phyloP scores from a whole-genome alignment of 2,329 filamentous ascomycete species.

The Colletotrichum magnum region DNA sequence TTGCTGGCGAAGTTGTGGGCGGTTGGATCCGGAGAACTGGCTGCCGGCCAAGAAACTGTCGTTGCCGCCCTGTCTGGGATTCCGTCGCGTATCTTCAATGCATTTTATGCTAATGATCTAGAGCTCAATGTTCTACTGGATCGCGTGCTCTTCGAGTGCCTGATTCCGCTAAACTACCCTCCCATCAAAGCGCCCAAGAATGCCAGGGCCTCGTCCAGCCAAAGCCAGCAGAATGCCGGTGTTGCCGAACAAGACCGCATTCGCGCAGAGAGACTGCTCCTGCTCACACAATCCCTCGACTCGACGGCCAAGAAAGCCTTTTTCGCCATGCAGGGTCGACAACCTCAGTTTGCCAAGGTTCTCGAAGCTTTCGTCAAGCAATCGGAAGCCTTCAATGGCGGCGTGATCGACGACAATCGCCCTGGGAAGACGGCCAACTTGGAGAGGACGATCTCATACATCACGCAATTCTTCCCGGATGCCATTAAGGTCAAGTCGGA shows the following conservation, averaged over 20 bases:
- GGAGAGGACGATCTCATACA: slow-evolving; percentile 78
- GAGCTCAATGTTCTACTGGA: slow-evolving; percentile 90
- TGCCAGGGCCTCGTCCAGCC: slow-evolving; percentile 67
- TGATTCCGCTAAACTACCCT: slow-evolving; percentile 92
- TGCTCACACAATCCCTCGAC: slow-evolving; percentile 85
- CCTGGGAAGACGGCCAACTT: slow-evolving; percentile 79
- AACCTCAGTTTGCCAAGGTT: slow-evolving; percentile 80
- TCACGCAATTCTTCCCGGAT: slow-evolving; percentile 84
- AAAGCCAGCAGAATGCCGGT: slow-evolving; percentile 59
- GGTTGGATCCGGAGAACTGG: slow-evolving; percentile 90
- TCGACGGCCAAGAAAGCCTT: slow-evolving; percentile 86
- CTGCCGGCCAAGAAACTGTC: slow-evolving; percentile 84
- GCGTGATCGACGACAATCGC: slow-evolving; percentile 81
- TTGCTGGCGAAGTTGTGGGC: slow-evolving; percentile 91
- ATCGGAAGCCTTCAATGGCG: slow-evolving; percentile 93
- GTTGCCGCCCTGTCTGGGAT: slow-evolving; percentile 83
- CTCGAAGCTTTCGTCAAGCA: slow-evolving; percentile 82
- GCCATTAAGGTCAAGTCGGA: slow-evolving; percentile 79
- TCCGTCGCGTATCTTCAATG: slow-evolving; percentile 87
- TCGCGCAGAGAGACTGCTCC: slow-evolving; percentile 85
- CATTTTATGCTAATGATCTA: slow-evolving; percentile 89
- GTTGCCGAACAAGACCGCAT: slow-evolving; percentile 80
- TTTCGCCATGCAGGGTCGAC: slow-evolving; percentile 86
- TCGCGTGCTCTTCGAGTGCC: slow-evolving; percentile 85
- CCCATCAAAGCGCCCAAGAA: slow-evolving; percentile 68